Percentiles rank a stretch among this genome's conserved stretches.
Evolutionary conservation across 202 grass and related monocot species (phyloP).

Genomic region (Schoenoplectus triqueter): DNA sequence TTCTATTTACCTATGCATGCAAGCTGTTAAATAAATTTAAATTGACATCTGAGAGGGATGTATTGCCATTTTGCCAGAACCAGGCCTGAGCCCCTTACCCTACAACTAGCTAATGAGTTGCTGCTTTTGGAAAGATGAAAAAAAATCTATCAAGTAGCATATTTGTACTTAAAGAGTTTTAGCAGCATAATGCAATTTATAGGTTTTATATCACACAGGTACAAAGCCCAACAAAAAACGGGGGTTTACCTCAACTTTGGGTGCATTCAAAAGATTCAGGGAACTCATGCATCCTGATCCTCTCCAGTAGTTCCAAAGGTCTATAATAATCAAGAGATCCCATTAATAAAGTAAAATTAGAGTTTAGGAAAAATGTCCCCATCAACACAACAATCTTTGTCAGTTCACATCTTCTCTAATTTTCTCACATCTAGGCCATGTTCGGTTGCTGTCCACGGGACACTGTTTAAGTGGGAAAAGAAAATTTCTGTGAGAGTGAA

Average conservation of each 20-base stretch:
- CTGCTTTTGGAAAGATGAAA: conserved; percentile 11
- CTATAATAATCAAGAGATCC: conserved; percentile 44
- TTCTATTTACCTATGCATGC: background rate
- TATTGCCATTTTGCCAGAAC: background rate
- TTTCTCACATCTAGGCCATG: background rate
- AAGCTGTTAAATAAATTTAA: conserved; percentile 4
- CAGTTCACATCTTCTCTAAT: background rate
- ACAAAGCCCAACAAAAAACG: background rate
- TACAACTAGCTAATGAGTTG: conserved; percentile 3
- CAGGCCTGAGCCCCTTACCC: background rate
- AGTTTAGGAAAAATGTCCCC: conserved; percentile 6
- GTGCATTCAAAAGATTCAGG: conserved; percentile 87
- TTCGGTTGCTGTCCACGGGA: too few species aligned
- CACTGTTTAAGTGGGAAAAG: too few species aligned
- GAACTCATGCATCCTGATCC: conserved; percentile 82
- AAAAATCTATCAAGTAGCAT: background rate
- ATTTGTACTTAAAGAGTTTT: conserved; percentile 4
- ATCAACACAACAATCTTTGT: conserved; percentile 2
- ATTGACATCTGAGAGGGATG: background rate
- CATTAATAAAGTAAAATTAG: conserved; percentile 27
- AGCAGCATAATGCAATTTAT: conserved; percentile 37
- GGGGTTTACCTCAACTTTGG: conserved; percentile 66
- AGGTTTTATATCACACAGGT: conserved; percentile 24
- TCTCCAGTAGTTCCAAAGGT: conserved; percentile 75
- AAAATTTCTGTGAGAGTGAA: too few species aligned